Base-by-base conservation (phyloP, 345 rosid genomes). In the Carallia pectinifolia region DNA sequence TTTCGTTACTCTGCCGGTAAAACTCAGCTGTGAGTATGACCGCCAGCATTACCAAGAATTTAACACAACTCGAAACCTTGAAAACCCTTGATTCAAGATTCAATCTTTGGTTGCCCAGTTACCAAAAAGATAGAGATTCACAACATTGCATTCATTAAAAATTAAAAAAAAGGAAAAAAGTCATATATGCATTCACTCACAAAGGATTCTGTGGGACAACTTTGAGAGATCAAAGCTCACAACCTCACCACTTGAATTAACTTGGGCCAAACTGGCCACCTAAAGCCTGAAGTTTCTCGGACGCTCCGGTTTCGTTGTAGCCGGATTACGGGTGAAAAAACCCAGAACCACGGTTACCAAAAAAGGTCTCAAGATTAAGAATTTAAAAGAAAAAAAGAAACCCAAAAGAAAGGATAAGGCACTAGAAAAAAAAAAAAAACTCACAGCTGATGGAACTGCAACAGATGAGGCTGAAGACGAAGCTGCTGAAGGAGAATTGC, bases 371-470 rank as follows among this genome's bases (percentile, higher is more conserved):
- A 3, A 56, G 29, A 56, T 19, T 15, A 33, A 6, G 33, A 48
- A 18, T 4, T 7, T 23, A 23, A 23, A 69, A 50, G 2, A 34
- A 6, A 48, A 38, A 17, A 54, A 18, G 44, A 62, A 65, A 65
- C 58, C 70, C 67, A 66, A 27, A 3, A 65, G 4, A 2, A 64
- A 65, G 31, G 62, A 65, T 63, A 44, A 13, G 23, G 53, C 47
- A 76, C 38, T 39, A 55, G 34, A 71, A 70, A 68, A 23, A 23
- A 68, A 23, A 23, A 23, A 23, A 44, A 67, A 58, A 85, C 90
- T 88, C 86, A 90, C 92, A 65, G 85, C 64, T 61, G 94, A 79
- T n/a, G 80, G 86, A 74, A 83, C 77, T 16, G 88, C 71, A 64
- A 37, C 76, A 3, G 86, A 68, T 34, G 87, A 67, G 48, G 84